phyloP scores from a whole-genome alignment of 2,329 filamentous ascomycete species.

The Microcera coccophila region DNA sequence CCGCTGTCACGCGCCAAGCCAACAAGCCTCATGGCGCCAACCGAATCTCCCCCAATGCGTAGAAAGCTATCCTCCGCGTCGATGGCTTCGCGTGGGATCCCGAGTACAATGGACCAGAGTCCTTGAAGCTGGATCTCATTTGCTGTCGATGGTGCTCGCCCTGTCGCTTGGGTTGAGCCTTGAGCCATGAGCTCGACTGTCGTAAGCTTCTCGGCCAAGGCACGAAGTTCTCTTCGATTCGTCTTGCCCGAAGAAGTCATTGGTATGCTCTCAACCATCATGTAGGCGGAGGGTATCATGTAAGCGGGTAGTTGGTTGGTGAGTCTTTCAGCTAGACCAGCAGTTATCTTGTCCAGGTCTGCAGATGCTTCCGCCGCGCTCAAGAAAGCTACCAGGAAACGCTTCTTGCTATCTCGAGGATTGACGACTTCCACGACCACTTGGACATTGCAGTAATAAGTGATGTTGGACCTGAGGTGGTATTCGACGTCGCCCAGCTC shows the following conservation, averaged over 20 bases:
- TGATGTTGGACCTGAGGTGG: too few species aligned
- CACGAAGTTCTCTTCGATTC: constrained; percentile 3
- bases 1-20: background rate
- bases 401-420: background rate
- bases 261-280: constrained; percentile 12
- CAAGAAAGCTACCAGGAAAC: background rate
- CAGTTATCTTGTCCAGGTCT: background rate
- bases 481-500: constrained; percentile 27
- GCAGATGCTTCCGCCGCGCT: background rate
- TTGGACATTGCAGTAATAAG: too few species aligned
- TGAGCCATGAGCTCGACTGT: too few species aligned
- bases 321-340: constrained; percentile 2
- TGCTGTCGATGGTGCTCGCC: too few species aligned
- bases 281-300: constrained; percentile 10
- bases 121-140: background rate
- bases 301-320: constrained; percentile 7
- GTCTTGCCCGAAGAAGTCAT: constrained; percentile 12
- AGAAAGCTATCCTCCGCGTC: constrained; percentile 5
- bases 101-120: constrained; percentile 1
- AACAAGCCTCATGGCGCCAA: constrained; percentile 2
- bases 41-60: constrained; percentile 3
- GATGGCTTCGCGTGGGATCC: background rate
- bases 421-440: background rate
- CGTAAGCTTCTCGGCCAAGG: background rate
- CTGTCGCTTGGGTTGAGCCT: background rate